phyloP scores from a whole-genome alignment of 192 early-diverging fungal genomes.

The Rhizophagus clarus region DNA sequence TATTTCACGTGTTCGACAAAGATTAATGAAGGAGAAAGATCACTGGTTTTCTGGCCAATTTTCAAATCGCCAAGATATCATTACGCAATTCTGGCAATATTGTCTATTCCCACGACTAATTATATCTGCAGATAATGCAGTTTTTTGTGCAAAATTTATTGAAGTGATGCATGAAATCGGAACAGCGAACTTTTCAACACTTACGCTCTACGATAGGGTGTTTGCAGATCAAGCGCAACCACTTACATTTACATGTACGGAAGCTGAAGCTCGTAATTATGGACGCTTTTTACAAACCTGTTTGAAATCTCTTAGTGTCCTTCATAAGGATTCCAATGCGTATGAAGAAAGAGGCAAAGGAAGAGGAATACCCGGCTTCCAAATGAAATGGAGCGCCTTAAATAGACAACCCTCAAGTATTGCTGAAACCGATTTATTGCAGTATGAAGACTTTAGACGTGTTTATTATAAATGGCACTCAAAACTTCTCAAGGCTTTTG shows the following conservation, averaged over 20 bases:
- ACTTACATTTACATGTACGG: slow-evolving; percentile 55
- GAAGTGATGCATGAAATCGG: slow-evolving; percentile 70
- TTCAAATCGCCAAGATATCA: slow-evolving; percentile 43
- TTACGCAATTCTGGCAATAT: slow-evolving; percentile 61
- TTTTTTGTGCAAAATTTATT: slow-evolving; percentile 76
- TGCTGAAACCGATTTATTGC: slow-evolving; percentile 51
- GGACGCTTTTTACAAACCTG: slow-evolving; percentile 68
- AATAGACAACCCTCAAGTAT: slow-evolving; percentile 36
- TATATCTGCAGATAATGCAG: slow-evolving; percentile 68
- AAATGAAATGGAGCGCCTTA: slow-evolving; percentile 60
- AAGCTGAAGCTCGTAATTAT: slow-evolving; percentile 73
- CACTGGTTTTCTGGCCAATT: slow-evolving; percentile 52
- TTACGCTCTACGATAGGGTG: slow-evolving; percentile 72
- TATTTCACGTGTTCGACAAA: slow-evolving; percentile 24
- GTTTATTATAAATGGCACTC: slow-evolving; percentile 77
- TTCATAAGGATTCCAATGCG: slow-evolving; percentile 53
- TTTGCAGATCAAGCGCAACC: slow-evolving; percentile 29
- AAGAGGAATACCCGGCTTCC: slow-evolving; percentile 66
- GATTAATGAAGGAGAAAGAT: slow-evolving; percentile 47
- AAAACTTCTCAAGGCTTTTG: slow-evolving; percentile 48
- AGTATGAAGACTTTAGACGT: slow-evolving; percentile 62
- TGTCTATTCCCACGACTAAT: slow-evolving; percentile 72
- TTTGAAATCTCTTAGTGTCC: slow-evolving; percentile 55
- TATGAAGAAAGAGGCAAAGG: slow-evolving; percentile 62
- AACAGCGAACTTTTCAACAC: slow-evolving; percentile 67